A percentile compares a stretch with the other conserved stretches of the same genome.
phyloP scores from a whole-genome alignment of 768 basidiomycete species.

The Hypholoma sublateritium region DNA sequence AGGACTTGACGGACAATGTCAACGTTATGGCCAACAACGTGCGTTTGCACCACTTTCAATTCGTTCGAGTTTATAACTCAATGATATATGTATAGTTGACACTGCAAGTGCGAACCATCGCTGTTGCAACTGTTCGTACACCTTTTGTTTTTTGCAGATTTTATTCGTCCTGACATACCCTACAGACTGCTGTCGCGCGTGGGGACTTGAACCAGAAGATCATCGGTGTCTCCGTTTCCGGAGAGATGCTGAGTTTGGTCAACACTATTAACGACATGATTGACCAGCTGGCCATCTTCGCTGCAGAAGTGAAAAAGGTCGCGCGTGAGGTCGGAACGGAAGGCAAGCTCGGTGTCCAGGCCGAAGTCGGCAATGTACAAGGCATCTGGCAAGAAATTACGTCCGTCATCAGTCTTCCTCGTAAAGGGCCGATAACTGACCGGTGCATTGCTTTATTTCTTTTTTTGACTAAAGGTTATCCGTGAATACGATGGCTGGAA shows the following conservation, averaged over 20 bases:
- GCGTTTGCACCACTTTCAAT: constrained; percentile 24
- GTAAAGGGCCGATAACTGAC: background rate
- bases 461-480: constrained; percentile 59
- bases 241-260: constrained; percentile 94
- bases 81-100: constrained; percentile 57
- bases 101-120: constrained; percentile 90
- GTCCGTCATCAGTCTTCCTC: constrained; percentile 45
- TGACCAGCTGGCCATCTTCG: constrained; percentile 57
- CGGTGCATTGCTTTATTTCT: too few species aligned
- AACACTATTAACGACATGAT: constrained; percentile 95
- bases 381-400: constrained; percentile 99
- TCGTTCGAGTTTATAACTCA: background rate
- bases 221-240: constrained; percentile 86
- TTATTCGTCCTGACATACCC: background rate
- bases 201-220: constrained; percentile 96
- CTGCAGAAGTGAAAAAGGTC: constrained; percentile 82
- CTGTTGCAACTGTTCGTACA: constrained; percentile 78
- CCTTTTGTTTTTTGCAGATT: background rate
- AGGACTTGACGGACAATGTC: constrained; percentile 93
- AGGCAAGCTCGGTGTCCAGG: constrained; percentile 97
- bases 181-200: constrained; percentile 80
- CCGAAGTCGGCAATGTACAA: constrained; percentile 94
- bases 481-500: constrained; percentile 97
- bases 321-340: constrained; percentile 97
- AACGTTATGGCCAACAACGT: constrained; percentile 95